Conservation (phyloP, 202 grass and related monocot species). For the Digitaria exilis region DNA sequence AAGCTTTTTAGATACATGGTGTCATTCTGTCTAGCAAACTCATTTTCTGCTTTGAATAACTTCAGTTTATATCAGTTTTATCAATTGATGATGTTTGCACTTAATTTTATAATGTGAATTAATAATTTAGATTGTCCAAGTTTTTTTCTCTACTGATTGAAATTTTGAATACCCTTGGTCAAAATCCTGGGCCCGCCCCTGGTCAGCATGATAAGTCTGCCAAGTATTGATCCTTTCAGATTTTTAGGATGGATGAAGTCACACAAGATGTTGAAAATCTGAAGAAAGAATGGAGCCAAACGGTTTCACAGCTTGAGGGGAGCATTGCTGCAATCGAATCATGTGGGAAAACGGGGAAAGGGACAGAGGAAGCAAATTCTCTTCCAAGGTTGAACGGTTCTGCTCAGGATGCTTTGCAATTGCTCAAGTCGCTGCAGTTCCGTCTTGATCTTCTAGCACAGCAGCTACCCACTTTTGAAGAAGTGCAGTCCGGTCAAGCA, state of each 20-base stretch:
- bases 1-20: too few species aligned
- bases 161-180: too few species aligned
- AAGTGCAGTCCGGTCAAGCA: constrained; percentile 61
- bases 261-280: constrained; percentile 65
- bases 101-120: too few species aligned
- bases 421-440: constrained; percentile 76
- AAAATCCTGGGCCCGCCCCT: too few species aligned
- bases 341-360: constrained; percentile 68
- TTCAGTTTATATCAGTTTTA: too few species aligned
- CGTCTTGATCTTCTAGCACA: constrained; percentile 77
- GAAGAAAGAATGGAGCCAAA: constrained; percentile 74
- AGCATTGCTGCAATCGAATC: constrained; percentile 56
- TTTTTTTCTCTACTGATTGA: too few species aligned
- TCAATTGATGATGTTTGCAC: too few species aligned
- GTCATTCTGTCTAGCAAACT: too few species aligned
- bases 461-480: constrained; percentile 75
- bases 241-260: constrained; percentile 71
- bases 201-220: not conserved
- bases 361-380: constrained; percentile 69
- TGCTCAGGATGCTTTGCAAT: constrained; percentile 70
- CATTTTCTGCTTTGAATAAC: too few species aligned
- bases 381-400: constrained; percentile 76
- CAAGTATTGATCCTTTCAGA: constrained; percentile 17
- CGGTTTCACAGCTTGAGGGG: constrained; percentile 55
- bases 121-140: too few species aligned